These are phyloP conservation scores for Asterochloris erici DNA, from an alignment of 139 green algal genomes.

Conservation along the genomic window DNA sequence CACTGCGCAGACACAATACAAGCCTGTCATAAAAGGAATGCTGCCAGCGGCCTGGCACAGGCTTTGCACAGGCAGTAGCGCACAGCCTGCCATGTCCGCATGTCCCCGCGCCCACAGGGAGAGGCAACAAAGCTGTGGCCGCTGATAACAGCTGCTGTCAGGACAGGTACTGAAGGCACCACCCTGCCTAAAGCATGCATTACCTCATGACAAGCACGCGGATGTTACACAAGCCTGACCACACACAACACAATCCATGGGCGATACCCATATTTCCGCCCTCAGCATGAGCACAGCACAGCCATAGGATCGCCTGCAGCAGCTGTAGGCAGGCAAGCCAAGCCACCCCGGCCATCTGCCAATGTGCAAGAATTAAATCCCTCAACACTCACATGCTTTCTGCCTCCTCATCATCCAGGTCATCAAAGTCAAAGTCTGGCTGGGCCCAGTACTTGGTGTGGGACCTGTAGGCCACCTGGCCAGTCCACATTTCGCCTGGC, in stretches of 20 bases:
- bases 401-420: background rate
- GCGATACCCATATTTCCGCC: background rate
- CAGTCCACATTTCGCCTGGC: constrained; percentile 34
- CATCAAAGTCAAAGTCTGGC: constrained; percentile 33
- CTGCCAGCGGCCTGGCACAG: background rate
- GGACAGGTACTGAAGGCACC: background rate
- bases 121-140: background rate
- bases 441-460: constrained; percentile 38
- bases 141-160: background rate
- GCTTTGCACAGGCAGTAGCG: background rate
- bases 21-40: background rate
- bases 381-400: background rate
- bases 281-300: background rate
- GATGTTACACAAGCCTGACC: too few relatives aligned
- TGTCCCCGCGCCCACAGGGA: background rate
- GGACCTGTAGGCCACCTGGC: constrained; percentile 31
- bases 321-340: background rate
- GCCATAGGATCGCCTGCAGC: background rate
- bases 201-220: background rate
- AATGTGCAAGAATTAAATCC: background rate
- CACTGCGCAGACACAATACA: background rate
- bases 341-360: background rate
- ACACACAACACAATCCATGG: background rate
- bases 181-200: background rate
- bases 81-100: background rate